phyloP scores from a whole-genome alignment of 1,284 basidiomycete genomes.

The Sanghuangporus sanghuang region DNA sequence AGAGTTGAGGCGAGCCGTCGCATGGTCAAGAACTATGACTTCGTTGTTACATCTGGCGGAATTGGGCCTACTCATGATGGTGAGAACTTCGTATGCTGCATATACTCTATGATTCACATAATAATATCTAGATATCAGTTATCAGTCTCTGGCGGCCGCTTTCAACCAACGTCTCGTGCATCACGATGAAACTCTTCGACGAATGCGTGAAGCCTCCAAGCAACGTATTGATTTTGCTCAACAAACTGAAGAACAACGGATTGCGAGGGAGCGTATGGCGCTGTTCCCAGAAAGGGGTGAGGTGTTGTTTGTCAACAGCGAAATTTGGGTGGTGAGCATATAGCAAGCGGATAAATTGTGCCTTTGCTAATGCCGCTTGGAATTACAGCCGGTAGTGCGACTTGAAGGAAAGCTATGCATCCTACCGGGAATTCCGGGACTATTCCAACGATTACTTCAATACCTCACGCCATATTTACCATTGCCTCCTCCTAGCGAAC shows the following conservation, averaged over 20 bases:
- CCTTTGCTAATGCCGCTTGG: not conserved
- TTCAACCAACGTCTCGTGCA: conserved; percentile 75
- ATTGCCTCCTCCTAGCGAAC: conserved; percentile 63
- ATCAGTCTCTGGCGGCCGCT: conserved; percentile 80
- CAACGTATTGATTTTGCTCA: conserved; percentile 48
- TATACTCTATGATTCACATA: not conserved
- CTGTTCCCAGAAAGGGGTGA: conserved; percentile 75
- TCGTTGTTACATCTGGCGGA: conserved; percentile 83
- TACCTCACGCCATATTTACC: conserved; percentile 70
- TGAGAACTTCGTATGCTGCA: conserved; percentile 26
- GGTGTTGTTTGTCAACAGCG: conserved; percentile 64
- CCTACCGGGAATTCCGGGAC: conserved; percentile 84
- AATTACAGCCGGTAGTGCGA: conserved; percentile 70
- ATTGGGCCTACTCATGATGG: conserved; percentile 88
- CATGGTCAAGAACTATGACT: conserved; percentile 80
- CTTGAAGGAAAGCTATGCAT: conserved; percentile 82
- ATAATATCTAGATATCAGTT: conserved; percentile 73
- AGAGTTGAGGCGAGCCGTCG: conserved; percentile 82
- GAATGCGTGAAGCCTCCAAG: conserved; percentile 70
- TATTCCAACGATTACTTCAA: conserved; percentile 80
- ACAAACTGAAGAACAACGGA: conserved; percentile 66
- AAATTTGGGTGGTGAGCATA: conserved; percentile 78
- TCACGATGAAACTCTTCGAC: conserved; percentile 73
- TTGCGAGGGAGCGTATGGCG: conserved; percentile 78
- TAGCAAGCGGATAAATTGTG: not conserved